Base-by-base conservation (phyloP, 495 filamentous ascomycete genomes). In the Penicillium herquei region DNA sequence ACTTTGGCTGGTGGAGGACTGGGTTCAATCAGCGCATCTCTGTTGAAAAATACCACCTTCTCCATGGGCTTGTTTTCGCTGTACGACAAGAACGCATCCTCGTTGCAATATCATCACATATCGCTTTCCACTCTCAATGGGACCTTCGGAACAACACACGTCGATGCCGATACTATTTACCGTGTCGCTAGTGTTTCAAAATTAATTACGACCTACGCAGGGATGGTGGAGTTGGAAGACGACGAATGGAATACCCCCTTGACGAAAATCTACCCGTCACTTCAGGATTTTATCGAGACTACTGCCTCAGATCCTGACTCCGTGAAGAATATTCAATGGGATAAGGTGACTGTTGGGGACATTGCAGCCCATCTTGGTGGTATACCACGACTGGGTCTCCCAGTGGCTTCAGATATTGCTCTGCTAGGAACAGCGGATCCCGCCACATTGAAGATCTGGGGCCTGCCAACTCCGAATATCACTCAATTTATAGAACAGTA, bases 141-240 rank as follows among this genome's bases (percentile, higher is more conserved):
- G 14, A 51, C 70, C 12, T 42, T 69, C 3, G 78, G 76, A 1
- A 66, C 63, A n/a, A 64, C 65, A 3, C 69, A 67, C 42, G 72
- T 83, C 16, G 70, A 78, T 56, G 70, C 61, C 7, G 59, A 81
- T 46, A 78, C 71, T 4, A 70, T 84, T 16, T 83, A 80, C 57
- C 71, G 76, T 10, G 57, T 82, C 8, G 81, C 75, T 8, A 83
- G 79, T 50, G 62, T 81, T 32, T 77, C 78, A 0, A 84, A 84
- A 52, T 64, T 83, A 16, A 71, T 81, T 47, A 73, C 80, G 0
- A 72, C 74, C 0, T 70, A 78, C 16, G 70, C 72, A 1, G 52
- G 76, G 0, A 59, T 83, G 37, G 52, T 78, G 11, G 57, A 70
- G 21, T 60, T 73, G 33, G 57, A 59, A 6, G 54, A 59, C 0